Conservation (phyloP, 1,284 basidiomycete genomes). For the Cutaneotrichosporon sp. region DNA sequence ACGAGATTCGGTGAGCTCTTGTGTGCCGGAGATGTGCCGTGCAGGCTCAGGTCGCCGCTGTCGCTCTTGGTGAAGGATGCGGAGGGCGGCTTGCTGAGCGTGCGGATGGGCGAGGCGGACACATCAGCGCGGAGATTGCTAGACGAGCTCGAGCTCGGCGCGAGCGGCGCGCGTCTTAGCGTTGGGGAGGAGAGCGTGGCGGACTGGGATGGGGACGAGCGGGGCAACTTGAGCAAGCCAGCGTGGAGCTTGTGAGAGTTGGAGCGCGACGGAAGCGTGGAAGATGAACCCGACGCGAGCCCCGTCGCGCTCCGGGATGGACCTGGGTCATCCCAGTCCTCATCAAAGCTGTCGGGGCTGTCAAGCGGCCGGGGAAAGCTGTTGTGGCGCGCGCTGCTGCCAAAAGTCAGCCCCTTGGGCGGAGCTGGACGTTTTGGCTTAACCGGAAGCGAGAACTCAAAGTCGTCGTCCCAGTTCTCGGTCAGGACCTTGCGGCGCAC, state of each 20-base stretch:
- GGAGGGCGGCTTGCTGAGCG: slow-evolving; percentile 12
- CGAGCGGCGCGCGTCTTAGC: not conserved
- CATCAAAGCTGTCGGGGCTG: slow-evolving; percentile 25
- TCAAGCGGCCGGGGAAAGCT: not conserved
- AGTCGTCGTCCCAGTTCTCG: slow-evolving; percentile 54
- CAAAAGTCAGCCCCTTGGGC: not conserved
- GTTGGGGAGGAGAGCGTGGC: slow-evolving; percentile 12
- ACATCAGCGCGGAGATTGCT: slow-evolving; percentile 4
- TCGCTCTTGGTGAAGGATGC: slow-evolving; percentile 12
- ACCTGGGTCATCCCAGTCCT: slow-evolving; percentile 27
- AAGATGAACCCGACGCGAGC: not conserved
- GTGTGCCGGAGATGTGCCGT: slow-evolving; percentile 13
- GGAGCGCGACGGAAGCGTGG: slow-evolving; percentile 10
- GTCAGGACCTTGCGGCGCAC: slow-evolving; percentile 19
- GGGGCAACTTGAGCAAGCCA: slow-evolving; percentile 14
- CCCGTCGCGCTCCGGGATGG: slow-evolving; percentile 14
- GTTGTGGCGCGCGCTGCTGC: slow-evolving; percentile 13
- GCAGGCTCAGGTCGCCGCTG: slow-evolving; percentile 8
- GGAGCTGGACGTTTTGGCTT: slow-evolving; percentile 10
- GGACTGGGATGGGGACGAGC: slow-evolving; percentile 20
- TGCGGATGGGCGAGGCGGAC: not conserved
- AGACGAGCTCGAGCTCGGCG: not conserved
- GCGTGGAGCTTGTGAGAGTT: slow-evolving; percentile 6
- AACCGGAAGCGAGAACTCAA: slow-evolving; percentile 39
- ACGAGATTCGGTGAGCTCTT: slow-evolving; percentile 20